Base-by-base conservation (phyloP, 164 flowering plant genomes). In the Magnolia kwangsiensis region DNA sequence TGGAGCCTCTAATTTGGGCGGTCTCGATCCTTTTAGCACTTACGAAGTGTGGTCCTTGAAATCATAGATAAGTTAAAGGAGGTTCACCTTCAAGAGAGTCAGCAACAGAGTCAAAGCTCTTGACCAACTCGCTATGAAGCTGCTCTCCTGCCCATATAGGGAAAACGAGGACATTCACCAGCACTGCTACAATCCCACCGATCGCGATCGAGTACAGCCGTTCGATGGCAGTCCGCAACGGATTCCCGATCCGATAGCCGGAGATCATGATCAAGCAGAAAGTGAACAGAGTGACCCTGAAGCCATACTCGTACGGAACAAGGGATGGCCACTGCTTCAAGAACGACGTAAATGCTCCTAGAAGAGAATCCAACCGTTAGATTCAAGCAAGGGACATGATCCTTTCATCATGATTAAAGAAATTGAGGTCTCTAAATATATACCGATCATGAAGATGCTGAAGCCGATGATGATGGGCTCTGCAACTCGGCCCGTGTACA, bases 91-190 rank as follows among this genome's bases (percentile, higher is more conserved):
- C 85, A 29, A 93, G 92, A n/a, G 95, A 81, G 72, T 89, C 92
- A 16, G 96, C 95, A 0, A 92, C 85, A 0, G 92, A 82, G 49
- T 86, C 71, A 20, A 93, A 93, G 81, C 82, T 83, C 9, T 79
- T 83, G 51, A 88, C 91, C 10, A 93, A 84, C 69, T 91, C 95
- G 61, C 79, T 78, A 72, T 93, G 95, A 13, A 93, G 77, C 77
- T 88, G 90, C 80, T 93, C 92, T 18, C 98, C 98, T 16, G 96
- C 91, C 98, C 98, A 93, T 27, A 87, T 86, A 27, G 96, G 98
- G 50, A 80, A 88, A 37, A 93, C 77, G 24, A 89, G 85, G 19
- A 89, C 86, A 78, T 92, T 93, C 71, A 92, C 95, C 1, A 88
- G 65, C 18, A 91, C 89, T 59, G 95, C 89, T 7, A 93, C 91